A percentile compares a stretch with the other conserved stretches of the same genome.
phyloP scores from a whole-genome alignment of 208 protist genomes.

The Leishmania major region DNA sequence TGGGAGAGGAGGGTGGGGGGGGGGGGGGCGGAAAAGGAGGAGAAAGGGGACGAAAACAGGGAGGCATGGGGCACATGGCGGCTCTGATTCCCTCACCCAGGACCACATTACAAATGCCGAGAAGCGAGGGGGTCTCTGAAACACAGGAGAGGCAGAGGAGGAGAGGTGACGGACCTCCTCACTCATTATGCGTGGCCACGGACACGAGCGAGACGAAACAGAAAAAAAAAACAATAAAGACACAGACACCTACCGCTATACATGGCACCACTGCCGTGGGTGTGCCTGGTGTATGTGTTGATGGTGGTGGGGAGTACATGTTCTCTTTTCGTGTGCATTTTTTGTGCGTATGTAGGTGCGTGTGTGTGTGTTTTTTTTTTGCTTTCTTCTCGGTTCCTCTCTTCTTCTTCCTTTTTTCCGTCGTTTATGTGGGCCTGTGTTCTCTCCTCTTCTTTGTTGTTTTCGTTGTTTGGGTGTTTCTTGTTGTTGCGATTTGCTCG shows the following conservation, averaged over 20 bases:
- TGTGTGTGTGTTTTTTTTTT: neutral
- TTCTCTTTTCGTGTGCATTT: neutral
- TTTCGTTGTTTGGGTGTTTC: neutral
- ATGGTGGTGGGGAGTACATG: too few relatives aligned
- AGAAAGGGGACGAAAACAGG: neutral
- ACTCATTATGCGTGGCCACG: neutral
- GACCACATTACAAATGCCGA: neutral
- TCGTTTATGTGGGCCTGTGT: neutral
- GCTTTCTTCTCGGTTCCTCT: neutral
- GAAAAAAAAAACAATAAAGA: neutral
- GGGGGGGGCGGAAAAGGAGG: neutral
- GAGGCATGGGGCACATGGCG: neutral
- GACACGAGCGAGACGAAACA: neutral
- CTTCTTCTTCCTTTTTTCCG: neutral
- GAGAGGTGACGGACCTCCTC: neutral
- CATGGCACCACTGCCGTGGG: neutral
- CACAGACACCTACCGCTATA: neutral
- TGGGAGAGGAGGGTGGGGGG: neutral
- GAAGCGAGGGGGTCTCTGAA: neutral
- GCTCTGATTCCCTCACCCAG: neutral
- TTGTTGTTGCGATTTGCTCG: neutral
- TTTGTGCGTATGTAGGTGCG: neutral
- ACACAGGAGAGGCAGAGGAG: neutral
- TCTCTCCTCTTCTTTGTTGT: neutral
- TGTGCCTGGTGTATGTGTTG: neutral